Conservation (phyloP, 768 basidiomycete species). For the Boletus sp. region DNA sequence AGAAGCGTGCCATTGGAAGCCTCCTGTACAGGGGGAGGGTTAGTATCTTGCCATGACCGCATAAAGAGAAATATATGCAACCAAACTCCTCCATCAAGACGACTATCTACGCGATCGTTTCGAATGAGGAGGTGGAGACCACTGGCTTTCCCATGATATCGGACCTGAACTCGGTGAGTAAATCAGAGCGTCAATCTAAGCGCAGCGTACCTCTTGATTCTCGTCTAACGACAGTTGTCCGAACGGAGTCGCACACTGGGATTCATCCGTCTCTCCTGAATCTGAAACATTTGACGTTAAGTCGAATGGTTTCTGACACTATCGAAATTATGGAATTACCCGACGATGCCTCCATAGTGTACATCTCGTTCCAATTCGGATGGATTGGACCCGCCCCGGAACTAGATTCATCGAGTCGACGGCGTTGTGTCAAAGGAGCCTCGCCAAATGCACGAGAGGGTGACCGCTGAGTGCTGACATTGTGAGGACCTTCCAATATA, state of each 20-base stretch:
- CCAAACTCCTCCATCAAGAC: constrained; percentile 69
- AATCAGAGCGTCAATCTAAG: not conserved
- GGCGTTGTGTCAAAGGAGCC: constrained; percentile 42
- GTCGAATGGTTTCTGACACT: constrained; percentile 3
- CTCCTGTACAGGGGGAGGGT: constrained; percentile 41
- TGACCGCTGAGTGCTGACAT: constrained; percentile 8
- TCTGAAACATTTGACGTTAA: constrained; percentile 25
- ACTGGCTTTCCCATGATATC: constrained; percentile 77
- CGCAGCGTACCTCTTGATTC: constrained; percentile 56
- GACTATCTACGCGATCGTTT: constrained; percentile 62
- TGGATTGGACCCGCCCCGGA: constrained; percentile 15
- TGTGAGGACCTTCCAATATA: constrained; percentile 6
- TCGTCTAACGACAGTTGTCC: constrained; percentile 75
- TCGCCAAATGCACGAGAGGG: constrained; percentile 29
- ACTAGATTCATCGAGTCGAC: constrained; percentile 38
- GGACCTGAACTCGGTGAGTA: constrained; percentile 49
- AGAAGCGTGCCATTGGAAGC: constrained; percentile 71
- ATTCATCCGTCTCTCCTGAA: constrained; percentile 37
- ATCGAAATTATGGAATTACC: constrained; percentile 18
- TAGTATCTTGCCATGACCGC: constrained; percentile 6
- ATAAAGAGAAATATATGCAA: constrained; percentile 28
- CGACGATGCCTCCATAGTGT: constrained; percentile 48
- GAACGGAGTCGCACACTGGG: constrained; percentile 51
- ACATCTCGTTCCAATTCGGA: constrained; percentile 58
- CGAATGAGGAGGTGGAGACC: constrained; percentile 73